Evolutionary conservation across 306 rosid species (phyloP).

Genomic region (Crotalaria pallida): DNA sequence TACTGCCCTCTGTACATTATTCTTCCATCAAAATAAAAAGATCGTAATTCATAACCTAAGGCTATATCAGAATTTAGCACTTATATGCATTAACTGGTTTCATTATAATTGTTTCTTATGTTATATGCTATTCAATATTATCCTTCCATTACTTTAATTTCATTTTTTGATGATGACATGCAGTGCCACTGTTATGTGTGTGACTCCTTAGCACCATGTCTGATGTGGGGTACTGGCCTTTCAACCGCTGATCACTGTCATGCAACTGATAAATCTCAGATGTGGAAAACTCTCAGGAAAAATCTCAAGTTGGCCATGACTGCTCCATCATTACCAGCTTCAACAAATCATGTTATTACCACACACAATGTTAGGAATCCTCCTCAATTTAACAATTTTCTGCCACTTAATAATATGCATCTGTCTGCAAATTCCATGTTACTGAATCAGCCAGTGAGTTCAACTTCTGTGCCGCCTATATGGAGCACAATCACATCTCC

Average conservation of each 20-base stretch:
- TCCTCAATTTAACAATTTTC: slow-evolving; percentile 13
- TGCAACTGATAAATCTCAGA: slow-evolving; percentile 59
- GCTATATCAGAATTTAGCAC: not conserved
- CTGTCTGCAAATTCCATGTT: slow-evolving; percentile 27
- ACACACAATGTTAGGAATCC: not conserved
- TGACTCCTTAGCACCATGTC: slow-evolving; percentile 67
- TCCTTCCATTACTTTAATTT: slow-evolving; percentile 9
- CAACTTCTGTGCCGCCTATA: slow-evolving; percentile 17
- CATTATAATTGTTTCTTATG: not conserved
- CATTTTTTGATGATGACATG: slow-evolving; percentile 19
- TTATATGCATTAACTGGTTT: not conserved
- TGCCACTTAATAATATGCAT: not conserved
- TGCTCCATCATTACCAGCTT: slow-evolving; percentile 26
- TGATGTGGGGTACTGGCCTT: slow-evolving; percentile 48
- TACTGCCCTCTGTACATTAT: too few relatives aligned
- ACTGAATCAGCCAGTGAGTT: slow-evolving; percentile 18
- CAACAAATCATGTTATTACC: slow-evolving; percentile 24
- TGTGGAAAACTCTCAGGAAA: slow-evolving; percentile 48
- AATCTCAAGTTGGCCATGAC: slow-evolving; percentile 28
- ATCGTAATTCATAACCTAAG: too few relatives aligned
- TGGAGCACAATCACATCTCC: slow-evolving; percentile 5
- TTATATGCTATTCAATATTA: not conserved
- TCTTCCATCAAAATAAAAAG: too few relatives aligned
- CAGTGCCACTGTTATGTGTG: slow-evolving; percentile 91
- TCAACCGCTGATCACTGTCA: slow-evolving; percentile 55